Conservation (phyloP, 768 basidiomycete species). For the Gymnopilus junonius region DNA sequence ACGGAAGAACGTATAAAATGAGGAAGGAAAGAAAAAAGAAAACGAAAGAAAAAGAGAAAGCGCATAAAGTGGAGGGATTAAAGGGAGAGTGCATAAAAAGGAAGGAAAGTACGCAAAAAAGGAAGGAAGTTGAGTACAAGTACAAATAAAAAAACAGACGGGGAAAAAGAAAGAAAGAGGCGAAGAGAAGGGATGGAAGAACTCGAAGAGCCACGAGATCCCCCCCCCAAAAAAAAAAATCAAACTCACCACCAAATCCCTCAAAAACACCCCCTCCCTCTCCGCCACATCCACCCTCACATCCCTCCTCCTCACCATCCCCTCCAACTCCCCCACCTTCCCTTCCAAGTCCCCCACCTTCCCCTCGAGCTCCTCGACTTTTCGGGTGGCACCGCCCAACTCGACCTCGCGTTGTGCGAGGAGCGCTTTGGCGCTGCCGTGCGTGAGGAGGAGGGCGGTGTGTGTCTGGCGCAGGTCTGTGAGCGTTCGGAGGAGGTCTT, state of each 20-base stretch:
- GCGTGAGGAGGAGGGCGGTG: constrained; percentile 54
- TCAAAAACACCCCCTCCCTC: constrained; percentile 67
- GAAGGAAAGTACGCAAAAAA: no score
- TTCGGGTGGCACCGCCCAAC: constrained; percentile 32
- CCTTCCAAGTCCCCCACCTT: constrained; percentile 14
- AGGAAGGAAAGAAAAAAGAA: no score
- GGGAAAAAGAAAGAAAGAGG: no score
- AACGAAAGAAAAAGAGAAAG: neutral
- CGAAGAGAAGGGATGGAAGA: no score
- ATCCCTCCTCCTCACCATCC: constrained; percentile 35
- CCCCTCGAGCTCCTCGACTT: constrained; percentile 29
- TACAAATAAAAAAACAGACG: neutral
- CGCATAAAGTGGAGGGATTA: neutral
- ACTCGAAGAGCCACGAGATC: no score
- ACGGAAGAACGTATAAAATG: no score
- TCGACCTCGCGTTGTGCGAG: constrained; percentile 60
- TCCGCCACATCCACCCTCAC: constrained; percentile 42
- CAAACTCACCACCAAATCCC: constrained; percentile 68
- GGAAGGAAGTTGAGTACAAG: no score
- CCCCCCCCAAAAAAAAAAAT: neutral
- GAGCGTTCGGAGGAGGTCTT: constrained; percentile 59
- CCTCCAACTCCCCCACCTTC: constrained; percentile 37
- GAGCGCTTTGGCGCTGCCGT: constrained; percentile 59
- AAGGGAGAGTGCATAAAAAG: neutral
- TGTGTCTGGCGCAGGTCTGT: constrained; percentile 64